Percentiles rank a stretch among this genome's conserved stretches.
Conservation (phyloP, 2,329 filamentous ascomycete species). For the Juglanconis juglandina region DNA sequence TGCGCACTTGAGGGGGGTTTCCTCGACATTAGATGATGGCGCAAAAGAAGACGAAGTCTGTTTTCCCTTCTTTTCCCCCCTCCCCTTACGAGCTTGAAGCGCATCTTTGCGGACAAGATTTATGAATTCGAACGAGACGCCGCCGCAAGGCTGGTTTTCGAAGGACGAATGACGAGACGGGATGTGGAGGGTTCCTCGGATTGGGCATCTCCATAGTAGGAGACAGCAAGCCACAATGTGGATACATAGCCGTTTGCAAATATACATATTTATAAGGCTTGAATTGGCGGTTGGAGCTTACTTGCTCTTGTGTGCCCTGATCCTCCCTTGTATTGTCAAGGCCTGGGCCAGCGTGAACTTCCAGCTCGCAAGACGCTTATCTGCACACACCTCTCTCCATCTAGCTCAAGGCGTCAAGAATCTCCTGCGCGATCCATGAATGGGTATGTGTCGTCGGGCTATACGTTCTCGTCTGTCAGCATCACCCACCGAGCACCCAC, state of each 20-base stretch:
- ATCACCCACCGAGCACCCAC: background rate
- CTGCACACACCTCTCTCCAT: background rate
- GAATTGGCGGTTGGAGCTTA: background rate
- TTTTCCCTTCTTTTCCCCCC: too few species aligned
- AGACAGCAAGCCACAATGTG: background rate
- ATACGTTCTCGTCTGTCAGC: background rate
- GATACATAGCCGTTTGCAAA: background rate
- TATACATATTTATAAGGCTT: background rate
- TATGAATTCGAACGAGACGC: background rate
- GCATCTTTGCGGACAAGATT: background rate
- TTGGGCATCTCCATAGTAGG: background rate
- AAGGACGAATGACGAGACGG: background rate
- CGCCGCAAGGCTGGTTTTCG: background rate
- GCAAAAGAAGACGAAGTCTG: background rate
- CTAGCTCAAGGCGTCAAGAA: background rate
- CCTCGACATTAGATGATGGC: background rate
- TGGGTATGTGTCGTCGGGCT: slow-evolving; percentile 1
- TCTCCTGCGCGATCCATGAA: slow-evolving; percentile 1
- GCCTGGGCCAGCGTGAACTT: background rate
- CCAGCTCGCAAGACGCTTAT: background rate
- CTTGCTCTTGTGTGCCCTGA: too few species aligned
- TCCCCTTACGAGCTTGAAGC: background rate
- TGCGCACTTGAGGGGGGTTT: background rate
- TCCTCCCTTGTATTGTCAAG: background rate
- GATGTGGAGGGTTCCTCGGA: background rate